Evolutionary conservation across 2,329 filamentous ascomycete species (phyloP), one percentile per base, ranked within the genome.

Genomic region (Colletotrichum shisoi): DNA sequence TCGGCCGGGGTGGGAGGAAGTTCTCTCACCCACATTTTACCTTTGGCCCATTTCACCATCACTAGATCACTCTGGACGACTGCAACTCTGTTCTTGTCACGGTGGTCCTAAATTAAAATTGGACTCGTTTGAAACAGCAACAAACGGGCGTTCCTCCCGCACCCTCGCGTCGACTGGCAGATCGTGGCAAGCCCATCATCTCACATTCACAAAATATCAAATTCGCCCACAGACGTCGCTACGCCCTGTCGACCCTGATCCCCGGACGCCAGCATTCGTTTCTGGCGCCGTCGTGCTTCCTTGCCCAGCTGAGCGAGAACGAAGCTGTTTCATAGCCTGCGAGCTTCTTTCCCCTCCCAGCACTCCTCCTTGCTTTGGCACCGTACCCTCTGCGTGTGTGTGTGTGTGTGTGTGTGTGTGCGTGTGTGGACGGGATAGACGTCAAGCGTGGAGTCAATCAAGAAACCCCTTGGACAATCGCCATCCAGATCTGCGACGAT

Each of bases 271-370:
- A 37, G 17, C 13, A 51, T n/a, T 49, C 5, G 4, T n/a, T 40
- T 31, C 51, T 34, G 27, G 56, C 42, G 59, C 24, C 51, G 15
- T 39, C 12, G 13, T 44, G 39, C 31, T 53, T 53, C 31, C 40
- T 12, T 58, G 19, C 24, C 15, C 48, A 67, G 42, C 49, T 56
- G 49, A 68, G n/a, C 65, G 49, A 68, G 52, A 68, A 68, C 65
- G 49, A 68, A 15, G 44, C 54, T 56, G 62, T 65, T 68, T 68
- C 49, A 65, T 44, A 64, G 61, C 21, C 34, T 44, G 54, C 40
- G 48, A 51, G 48, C 40, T 24, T 54, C 42, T 48, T 45, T 34
- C 44, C 42, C 37, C 39, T 12, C 19, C 4, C 34, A n/a, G 4
- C 31, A n/a, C 49, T 54, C 45, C 21, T 39, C 7, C 21, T 5